These are phyloP conservation scores for Alnus rubra DNA, from an alignment of 306 rosid genomes.

Conservation along the genomic window DNA sequence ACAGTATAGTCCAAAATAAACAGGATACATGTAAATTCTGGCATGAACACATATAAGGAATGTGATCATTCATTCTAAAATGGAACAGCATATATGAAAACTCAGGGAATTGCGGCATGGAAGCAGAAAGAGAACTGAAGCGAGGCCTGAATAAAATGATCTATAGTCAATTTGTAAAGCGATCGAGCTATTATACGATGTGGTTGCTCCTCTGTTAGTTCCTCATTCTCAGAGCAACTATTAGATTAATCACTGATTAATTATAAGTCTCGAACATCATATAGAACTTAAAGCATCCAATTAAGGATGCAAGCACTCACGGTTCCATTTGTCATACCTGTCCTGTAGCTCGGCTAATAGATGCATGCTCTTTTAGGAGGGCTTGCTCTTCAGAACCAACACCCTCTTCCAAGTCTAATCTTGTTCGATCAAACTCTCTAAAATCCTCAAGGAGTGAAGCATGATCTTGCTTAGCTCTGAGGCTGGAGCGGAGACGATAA, in stretches of 20 bases:
- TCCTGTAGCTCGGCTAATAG: conserved; percentile 89
- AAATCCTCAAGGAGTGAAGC: conserved; percentile 97
- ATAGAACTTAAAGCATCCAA: background rate
- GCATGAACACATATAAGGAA: background rate
- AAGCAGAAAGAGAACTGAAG: too few relatives aligned
- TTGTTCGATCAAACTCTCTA: conserved; percentile 91
- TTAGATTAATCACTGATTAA: background rate
- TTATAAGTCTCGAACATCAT: background rate
- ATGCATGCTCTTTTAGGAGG: conserved; percentile 75
- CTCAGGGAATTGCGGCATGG: too few relatives aligned
- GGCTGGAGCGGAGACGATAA: conserved; percentile 88
- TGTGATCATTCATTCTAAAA: background rate
- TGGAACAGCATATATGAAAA: background rate
- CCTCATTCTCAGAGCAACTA: background rate
- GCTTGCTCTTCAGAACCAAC: conserved; percentile 61
- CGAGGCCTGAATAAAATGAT: too few relatives aligned
- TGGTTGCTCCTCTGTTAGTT: background rate
- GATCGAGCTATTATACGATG: too few relatives aligned
- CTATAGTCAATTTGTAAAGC: too few relatives aligned
- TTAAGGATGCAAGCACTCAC: background rate
- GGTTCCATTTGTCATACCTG: conserved; percentile 54
- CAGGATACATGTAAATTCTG: background rate
- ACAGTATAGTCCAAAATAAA: background rate
- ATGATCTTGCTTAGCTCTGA: conserved; percentile 83
- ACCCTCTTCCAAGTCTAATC: conserved; percentile 88